phyloP scores from a whole-genome alignment of 129 eudicot species.

The Helianthus annuus region HanXRQr2.0-SUNRISE NC_035445.2:79916437-79916936 shows the following conservation, averaged over 20 bases:
- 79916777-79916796: conserved; percentile 79
- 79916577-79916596: conserved; percentile 37
- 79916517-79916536: conserved; percentile 91
- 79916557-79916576: conserved; percentile 62
- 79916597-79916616: conserved; percentile 50
- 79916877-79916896: conserved; percentile 58
- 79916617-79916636: conserved; percentile 45
- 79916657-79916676: conserved; percentile 86
- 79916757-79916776: conserved; percentile 34
- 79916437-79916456: conserved; percentile 64
- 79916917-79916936: conserved; percentile 6
- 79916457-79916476: conserved; percentile 72
- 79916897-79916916: conserved; percentile 59
- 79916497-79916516: conserved; percentile 95
- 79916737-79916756: conserved; percentile 85
- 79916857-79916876: conserved; percentile 89
- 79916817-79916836: conserved; percentile 89
- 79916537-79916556: conserved; percentile 90
- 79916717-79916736: conserved; percentile 61
- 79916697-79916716: conserved; percentile 79
- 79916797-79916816: conserved; percentile 64
- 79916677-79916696: conserved; percentile 88
- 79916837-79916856: conserved; percentile 73
- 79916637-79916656: conserved; percentile 68
- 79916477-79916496: conserved; percentile 65